Conservation (phyloP, 2,329 filamentous ascomycete species). For the Tolypocladium cylindrosporum region DNA sequence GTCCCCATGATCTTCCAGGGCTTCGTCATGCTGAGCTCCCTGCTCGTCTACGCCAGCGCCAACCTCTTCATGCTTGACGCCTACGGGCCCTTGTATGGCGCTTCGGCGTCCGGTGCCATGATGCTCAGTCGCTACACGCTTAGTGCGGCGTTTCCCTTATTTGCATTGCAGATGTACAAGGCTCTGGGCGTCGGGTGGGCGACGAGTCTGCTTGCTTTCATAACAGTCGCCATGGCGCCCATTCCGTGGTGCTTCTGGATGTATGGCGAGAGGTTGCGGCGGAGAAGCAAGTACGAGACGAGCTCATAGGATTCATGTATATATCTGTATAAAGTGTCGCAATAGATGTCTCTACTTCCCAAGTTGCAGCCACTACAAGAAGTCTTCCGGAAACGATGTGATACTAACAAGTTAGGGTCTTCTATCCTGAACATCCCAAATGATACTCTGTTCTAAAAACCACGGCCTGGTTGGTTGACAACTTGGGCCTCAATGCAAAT, state of each 20-base stretch:
- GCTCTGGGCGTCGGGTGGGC: constrained; percentile 32
- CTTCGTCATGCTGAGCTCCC: constrained; percentile 14
- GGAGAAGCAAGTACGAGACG: constrained; percentile 15
- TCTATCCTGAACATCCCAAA: background rate
- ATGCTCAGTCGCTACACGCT: constrained; percentile 36
- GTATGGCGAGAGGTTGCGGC: constrained; percentile 12
- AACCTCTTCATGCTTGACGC: constrained; percentile 18
- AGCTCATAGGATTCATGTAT: constrained; percentile 6
- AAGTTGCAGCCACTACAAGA: background rate
- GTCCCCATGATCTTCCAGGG: constrained; percentile 15
- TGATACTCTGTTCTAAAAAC: background rate
- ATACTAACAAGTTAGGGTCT: no score
- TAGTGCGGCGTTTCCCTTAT: constrained; percentile 45
- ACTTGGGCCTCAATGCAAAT: background rate
- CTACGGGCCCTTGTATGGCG: constrained; percentile 16
- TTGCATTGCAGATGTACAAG: constrained; percentile 26
- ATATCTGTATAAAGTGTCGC: background rate
- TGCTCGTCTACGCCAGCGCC: constrained; percentile 16
- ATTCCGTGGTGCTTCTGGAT: constrained; percentile 21
- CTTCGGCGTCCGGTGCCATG: constrained; percentile 15
- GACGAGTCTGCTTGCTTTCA: constrained; percentile 29
- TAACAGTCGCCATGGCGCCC: constrained; percentile 24
- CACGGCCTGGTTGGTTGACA: no score
- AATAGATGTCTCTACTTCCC: background rate
- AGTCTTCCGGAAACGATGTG: background rate